phyloP scores from a whole-genome alignment of 2,329 filamentous ascomycete species.

The Acarospora socialis region DNA sequence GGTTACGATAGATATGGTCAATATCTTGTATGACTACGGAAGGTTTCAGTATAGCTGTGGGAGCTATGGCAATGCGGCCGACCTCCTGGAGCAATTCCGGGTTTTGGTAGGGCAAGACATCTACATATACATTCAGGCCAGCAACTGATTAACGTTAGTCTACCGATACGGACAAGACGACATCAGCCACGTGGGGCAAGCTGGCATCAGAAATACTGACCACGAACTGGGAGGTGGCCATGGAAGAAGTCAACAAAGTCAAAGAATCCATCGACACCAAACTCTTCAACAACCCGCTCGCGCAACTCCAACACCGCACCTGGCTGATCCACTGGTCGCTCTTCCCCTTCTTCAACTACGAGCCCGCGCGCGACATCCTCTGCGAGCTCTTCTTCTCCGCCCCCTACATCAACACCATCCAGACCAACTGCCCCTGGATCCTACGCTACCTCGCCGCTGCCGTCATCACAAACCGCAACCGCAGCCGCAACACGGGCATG shows the following conservation, averaged over 20 bases:
- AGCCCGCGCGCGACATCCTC: constrained; percentile 74
- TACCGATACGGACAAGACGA: constrained; percentile 95
- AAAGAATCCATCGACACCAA: constrained; percentile 86
- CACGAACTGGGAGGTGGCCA: constrained; percentile 85
- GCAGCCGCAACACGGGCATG: constrained; percentile 64
- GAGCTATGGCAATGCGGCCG: constrained; percentile 77
- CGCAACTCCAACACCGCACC: constrained; percentile 88
- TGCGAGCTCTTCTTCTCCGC: constrained; percentile 96
- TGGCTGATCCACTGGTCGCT: constrained; percentile 98
- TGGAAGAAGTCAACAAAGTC: constrained; percentile 82
- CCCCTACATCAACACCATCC: constrained; percentile 98
- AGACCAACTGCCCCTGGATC: constrained; percentile 94
- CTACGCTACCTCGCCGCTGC: constrained; percentile 86
- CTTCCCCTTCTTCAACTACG: constrained; percentile 98
- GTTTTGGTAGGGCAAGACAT: no score
- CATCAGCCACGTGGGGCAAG: constrained; percentile 94
- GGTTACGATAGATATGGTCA: constrained; percentile 89
- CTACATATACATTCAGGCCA: no score
- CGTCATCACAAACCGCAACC: constrained; percentile 83
- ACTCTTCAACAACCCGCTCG: constrained; percentile 90
- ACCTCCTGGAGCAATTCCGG: constrained; percentile 93
- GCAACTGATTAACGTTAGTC: no score
- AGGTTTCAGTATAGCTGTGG: constrained; percentile 98
- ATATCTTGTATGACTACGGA: constrained; percentile 88
- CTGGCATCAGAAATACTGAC: constrained; percentile 90